Conservation (phyloP, 139 green algal genomes). For the Chlorella sp. region DNA sequence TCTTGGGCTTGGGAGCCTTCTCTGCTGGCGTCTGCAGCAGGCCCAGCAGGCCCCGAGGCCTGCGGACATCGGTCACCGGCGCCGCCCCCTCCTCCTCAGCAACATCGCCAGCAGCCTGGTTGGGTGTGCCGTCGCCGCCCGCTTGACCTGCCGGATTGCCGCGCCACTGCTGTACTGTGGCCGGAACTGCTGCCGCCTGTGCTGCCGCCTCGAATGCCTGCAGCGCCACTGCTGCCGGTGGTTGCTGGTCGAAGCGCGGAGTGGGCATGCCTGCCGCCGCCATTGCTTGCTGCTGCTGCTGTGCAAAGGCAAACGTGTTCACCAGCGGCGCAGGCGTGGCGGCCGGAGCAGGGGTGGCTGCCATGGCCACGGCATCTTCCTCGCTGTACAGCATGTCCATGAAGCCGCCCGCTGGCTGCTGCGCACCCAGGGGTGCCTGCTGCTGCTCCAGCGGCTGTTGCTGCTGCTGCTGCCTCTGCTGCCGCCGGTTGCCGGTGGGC, state of each 20-base stretch:
- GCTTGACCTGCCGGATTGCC: not conserved
- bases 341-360: not conserved
- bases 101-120: not conserved
- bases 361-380: not conserved
- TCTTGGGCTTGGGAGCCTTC: not conserved
- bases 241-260: not conserved
- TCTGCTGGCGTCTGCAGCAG: slow-evolving; percentile 16
- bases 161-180: not conserved
- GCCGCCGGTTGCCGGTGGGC: too few relatives aligned
- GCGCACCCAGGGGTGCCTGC: not conserved
- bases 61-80: not conserved
- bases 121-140: not conserved
- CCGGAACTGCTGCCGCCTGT: not conserved
- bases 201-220: not conserved
- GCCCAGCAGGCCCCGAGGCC: slow-evolving; percentile 1
- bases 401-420: not conserved
- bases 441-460: not conserved
- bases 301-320: not conserved
- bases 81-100: not conserved
- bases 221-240: not conserved
- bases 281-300: not conserved
- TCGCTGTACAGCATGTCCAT: not conserved
- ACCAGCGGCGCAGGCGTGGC: too few relatives aligned
- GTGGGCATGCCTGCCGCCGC: not conserved
- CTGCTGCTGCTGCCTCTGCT: not conserved